Base-by-base conservation (phyloP, 129 eudicot genomes). In the Helichrysum umbraculigerum region DNA sequence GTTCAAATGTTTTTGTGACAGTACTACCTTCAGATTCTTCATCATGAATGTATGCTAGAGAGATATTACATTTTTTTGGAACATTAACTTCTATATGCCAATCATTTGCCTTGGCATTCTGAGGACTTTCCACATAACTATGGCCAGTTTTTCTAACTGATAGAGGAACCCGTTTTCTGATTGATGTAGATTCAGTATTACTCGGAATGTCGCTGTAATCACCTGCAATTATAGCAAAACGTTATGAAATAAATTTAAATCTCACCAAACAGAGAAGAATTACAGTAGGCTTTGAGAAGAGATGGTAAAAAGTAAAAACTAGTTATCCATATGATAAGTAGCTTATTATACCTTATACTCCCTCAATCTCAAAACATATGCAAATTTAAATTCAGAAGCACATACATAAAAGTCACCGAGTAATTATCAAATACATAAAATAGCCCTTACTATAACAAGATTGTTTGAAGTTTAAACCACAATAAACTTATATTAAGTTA, bases 21-120 rank as follows among this genome's bases (percentile, higher is more conserved):
- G 83, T 86, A 87, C 96, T 90, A 30, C 91, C 87, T 84, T 88
- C 96, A 47, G 98, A 90, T 81, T 86, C 98, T 81, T 89, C 97
- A 78, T 87, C 80, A 20, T 75, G 88, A 80, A 78, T 75, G 59
- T 89, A 81, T 16, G 80, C 76, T 58, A 76, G 54, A 50, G 85
- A 81, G 51, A 75, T 70, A 61, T 63, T 85, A 37, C 76, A 84
- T 70, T 67, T 85, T 79, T 88, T 93, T 58, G 97, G 96, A 81
- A 88, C 85, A 78, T 82, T 87, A 47, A 93, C 86, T 82, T 93
- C 91, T 73, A 88, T 71, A 39, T 88, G 85, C 98, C 98, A 93
- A 70, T 90, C 96, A 76, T 71, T 87, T 76, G 77, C 75, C 51
- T 82, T 84, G 19, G 88, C 73, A 29, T 28, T 68, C 39, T 74